A percentile compares a stretch with the other conserved stretches of the same genome.
Evolutionary conservation across 208 protist genomes (phyloP).

Genomic region (Leishmania mexicana): DNA sequence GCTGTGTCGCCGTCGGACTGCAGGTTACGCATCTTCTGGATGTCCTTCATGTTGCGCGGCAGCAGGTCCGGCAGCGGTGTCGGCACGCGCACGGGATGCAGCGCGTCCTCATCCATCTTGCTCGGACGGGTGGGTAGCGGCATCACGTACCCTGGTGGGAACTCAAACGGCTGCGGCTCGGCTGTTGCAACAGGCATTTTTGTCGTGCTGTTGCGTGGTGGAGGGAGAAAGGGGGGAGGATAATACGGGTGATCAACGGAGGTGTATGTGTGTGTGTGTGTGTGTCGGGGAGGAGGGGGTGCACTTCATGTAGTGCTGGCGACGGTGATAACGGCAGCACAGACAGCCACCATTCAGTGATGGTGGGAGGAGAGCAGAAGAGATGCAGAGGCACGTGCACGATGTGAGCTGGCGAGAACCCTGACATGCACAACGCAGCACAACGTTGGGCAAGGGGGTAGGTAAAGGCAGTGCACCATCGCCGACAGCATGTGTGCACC

Average conservation of each 20-base stretch:
- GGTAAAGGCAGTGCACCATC: not conserved
- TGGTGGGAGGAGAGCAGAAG: not conserved
- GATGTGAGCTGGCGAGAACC: not conserved
- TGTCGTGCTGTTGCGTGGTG: not conserved
- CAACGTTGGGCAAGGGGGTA: not conserved
- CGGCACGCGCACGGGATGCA: slow-evolving; percentile 54
- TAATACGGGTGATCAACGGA: not conserved
- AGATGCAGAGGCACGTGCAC: not conserved
- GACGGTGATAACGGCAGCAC: not conserved
- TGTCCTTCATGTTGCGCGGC: slow-evolving; percentile 72
- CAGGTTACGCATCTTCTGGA: slow-evolving; percentile 65
- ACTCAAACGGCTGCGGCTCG: slow-evolving; percentile 35
- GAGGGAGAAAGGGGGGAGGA: too few relatives aligned
- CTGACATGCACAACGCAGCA: not conserved
- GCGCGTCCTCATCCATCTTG: slow-evolving; percentile 52
- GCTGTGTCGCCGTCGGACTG: slow-evolving; percentile 54
- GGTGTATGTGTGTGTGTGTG: not conserved
- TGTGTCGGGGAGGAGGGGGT: not conserved
- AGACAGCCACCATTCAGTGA: not conserved
- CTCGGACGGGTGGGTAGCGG: slow-evolving; percentile 33
- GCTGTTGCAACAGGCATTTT: not conserved
- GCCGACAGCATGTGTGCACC: not conserved
- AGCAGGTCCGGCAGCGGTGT: slow-evolving; percentile 76
- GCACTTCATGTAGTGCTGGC: not conserved
- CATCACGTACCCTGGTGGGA: slow-evolving; percentile 55